Evolutionary conservation across 768 basidiomycete species (phyloP).

Genomic region (Mrakia blollopis): DNA sequence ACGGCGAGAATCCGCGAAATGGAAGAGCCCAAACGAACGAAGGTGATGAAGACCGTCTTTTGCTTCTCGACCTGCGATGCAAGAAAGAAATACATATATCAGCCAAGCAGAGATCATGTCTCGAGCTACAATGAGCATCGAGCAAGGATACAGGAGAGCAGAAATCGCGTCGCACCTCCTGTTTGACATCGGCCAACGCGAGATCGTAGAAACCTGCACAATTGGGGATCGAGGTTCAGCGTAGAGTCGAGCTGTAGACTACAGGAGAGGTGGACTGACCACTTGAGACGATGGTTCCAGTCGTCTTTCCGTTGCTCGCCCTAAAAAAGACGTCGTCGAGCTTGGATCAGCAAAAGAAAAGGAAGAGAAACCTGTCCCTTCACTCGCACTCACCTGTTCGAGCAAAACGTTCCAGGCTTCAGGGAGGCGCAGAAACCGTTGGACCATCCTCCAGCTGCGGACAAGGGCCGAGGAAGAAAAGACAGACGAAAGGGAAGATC

Average conservation of each 20-base stretch:
- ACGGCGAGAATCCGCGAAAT: background rate
- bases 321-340: background rate
- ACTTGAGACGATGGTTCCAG: background rate
- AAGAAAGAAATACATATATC: no score
- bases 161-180: background rate
- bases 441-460: conserved; percentile 9
- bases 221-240: no score
- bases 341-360: background rate
- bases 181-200: background rate
- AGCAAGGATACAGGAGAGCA: background rate
- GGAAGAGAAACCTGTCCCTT: background rate
- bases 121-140: background rate
- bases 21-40: background rate
- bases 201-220: conserved; percentile 2
- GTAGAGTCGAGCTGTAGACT: no score
- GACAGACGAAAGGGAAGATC: background rate
- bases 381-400: background rate
- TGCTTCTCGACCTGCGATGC: background rate
- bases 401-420: conserved; percentile 11
- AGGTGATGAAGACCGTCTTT: conserved; percentile 23
- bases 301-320: conserved; percentile 10
- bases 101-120: no score
- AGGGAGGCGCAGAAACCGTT: conserved; percentile 14
- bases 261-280: no score
- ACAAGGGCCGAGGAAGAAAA: background rate